Evolutionary conservation across 257 asterid genomes (phyloP), one percentile per base, ranked within the genome.

Genomic region (Ehretia macrophylla): DNA sequence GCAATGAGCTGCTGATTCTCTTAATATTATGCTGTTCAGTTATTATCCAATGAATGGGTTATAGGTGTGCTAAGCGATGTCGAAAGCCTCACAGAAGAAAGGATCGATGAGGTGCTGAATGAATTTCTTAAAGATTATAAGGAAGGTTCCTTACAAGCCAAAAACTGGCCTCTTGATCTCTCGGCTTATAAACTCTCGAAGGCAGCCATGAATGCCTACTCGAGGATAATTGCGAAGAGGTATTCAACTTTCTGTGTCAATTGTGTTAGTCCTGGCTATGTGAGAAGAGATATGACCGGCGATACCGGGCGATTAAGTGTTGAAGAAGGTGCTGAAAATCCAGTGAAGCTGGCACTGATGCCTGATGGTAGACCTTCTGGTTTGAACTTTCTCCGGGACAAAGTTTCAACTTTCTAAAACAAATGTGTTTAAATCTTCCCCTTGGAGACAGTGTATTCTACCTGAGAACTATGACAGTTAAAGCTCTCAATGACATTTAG

Each of bases 291-390:
- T 56, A 17, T 47, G 0, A 62, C 17, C 27, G 42, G 16, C 58
- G 55, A 62, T 19, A 32, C 49, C 0, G 74, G 74, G 0, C 10
- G 0, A 5, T 10, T 38, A 10, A 56, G 59, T 49, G 37, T n/a
- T 0, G 68, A 56, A 20, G 74, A 69, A 39, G 63, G 74, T 17
- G 74, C 68, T 10, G 20, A 42, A 1, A n/a, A 4, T 49, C 32
- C 44, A 0, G 64, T 62, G 54, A 62, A 16, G 62, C 35, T 56
- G 0, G 69, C 69, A 39, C 8, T 69, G 37, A 35, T 57, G 17
- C 62, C 66, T 0, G 69, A 62, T 5, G 69, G 47, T 20, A 60
- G 60, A 13, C 47, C 74, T 56, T 69, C 74, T 50, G 69, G 74
- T 4, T 5, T 62, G n/a, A 50, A 48, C 32, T 56, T 56, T 16